Evolutionary conservation across 2,329 filamentous ascomycete genomes (phyloP), one percentile per base, ranked within the genome.

Genomic region (Phaeosphaeria sp.): DNA sequence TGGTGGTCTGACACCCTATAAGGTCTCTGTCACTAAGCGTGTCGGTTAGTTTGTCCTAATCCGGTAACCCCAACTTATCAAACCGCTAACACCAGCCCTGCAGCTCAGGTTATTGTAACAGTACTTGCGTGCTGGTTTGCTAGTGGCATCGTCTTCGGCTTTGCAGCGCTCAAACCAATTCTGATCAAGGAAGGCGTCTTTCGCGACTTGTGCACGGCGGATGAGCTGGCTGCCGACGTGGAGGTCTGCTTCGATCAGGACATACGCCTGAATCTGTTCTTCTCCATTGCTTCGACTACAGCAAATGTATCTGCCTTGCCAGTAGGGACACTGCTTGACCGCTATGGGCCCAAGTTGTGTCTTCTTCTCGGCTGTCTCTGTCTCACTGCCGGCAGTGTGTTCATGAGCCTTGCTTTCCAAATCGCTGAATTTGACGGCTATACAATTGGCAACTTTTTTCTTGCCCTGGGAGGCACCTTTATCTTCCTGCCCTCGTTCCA

Each of bases 401-500:
- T 76, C 36, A 75, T 78, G 73, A 76, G 71, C 53, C 69, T 78
- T 46, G 75, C 74, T 27, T 74, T 74, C 51, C 69, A 71, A 57
- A 69, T 77, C 49, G 66, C 63, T 17, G 61, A 71, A 36, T 77
- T 77, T 56, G 75, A 78, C 56, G 74, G 74, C 17, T 89, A 90
- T 68, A 84, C 92, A 20, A 80, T 86, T 5, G 91, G 90, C 17
- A 93, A 94, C 74, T 81, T 93, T 21, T 87, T 92, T 54, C 83
- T 95, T 7, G 90, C 91, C 0, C 82, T 94, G 1, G 92, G 91
- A 20, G 92, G 91, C 0, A 90, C 91, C 2, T 93, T 93, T 68
- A 86, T 91, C 51, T 95, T 92, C 76, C 91, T 95, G 56, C 89
- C 91, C 8, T 91, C 89, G 2, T 94, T 94, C 76, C 91, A 95